A percentile compares a stretch with the other conserved stretches of the same genome.
Evolutionary conservation across 2,329 filamentous ascomycete genomes (phyloP).

Genomic region (Fusarium sp.): DNA sequence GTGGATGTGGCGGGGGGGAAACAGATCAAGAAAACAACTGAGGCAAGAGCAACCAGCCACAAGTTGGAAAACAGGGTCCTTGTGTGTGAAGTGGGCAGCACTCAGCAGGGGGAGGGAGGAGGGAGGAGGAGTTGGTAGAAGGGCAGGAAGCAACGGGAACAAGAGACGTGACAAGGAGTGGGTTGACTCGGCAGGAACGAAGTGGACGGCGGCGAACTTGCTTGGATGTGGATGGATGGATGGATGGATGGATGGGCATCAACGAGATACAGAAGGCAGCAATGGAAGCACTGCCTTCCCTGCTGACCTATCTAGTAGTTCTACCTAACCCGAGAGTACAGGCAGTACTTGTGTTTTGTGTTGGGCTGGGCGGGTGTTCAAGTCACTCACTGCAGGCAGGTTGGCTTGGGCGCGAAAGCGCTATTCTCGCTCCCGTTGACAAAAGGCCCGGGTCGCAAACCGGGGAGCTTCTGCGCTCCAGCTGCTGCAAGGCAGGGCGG

Average conservation of each 20-base stretch:
- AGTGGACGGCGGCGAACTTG: conserved; percentile 22
- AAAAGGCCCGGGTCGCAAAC: too few relatives aligned
- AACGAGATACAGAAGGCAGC: conserved; percentile 40
- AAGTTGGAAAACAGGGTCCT: conserved; percentile 44
- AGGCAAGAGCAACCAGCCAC: conserved; percentile 33
- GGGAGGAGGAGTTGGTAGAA: not conserved
- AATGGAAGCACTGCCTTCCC: conserved; percentile 33
- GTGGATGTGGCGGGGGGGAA: conserved; percentile 28
- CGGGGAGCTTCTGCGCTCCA: too few relatives aligned
- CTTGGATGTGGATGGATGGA: conserved; percentile 12
- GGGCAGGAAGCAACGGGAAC: conserved; percentile 14
- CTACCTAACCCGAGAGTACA: conserved; percentile 8
- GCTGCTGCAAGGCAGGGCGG: not conserved
- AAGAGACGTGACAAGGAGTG: conserved; percentile 23
- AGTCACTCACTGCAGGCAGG: too few relatives aligned
- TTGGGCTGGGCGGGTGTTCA: too few relatives aligned
- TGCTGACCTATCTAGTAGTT: conserved; percentile 17
- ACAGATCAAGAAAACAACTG: conserved; percentile 27
- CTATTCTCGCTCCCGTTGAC: not conserved
- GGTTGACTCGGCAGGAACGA: conserved; percentile 22
- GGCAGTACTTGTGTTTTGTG: not conserved
- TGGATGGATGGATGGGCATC: conserved; percentile 41
- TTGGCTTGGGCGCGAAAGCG: too few relatives aligned
- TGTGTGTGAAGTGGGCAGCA: conserved; percentile 18
- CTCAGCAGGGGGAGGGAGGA: conserved; percentile 26